phyloP scores from a whole-genome alignment of 1,284 basidiomycete genomes.

The Polyporus tsugae region DNA sequence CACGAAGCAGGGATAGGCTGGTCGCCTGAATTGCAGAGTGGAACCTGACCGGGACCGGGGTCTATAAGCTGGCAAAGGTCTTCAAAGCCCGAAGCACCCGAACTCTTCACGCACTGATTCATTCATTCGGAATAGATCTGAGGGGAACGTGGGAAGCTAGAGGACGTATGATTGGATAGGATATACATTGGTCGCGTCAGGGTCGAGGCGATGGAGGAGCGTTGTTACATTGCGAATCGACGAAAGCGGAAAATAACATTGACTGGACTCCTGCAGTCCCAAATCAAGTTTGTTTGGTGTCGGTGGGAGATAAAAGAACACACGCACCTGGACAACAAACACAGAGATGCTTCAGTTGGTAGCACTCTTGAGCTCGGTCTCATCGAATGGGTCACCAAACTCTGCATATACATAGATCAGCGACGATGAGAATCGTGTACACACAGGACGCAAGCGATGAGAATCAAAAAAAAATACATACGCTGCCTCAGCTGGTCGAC shows the following conservation, averaged over 20 bases:
- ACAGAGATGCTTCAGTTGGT: slow-evolving; percentile 15
- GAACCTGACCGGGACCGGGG: slow-evolving; percentile 3
- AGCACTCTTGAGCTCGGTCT: slow-evolving; percentile 41
- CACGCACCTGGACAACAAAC: background rate
- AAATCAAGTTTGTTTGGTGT: background rate
- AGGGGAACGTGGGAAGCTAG: background rate
- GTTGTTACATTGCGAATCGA: slow-evolving; percentile 20
- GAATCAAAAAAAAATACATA: slow-evolving; percentile 35
- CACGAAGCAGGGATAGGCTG: background rate
- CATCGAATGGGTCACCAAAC: slow-evolving; percentile 58
- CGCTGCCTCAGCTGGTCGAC: slow-evolving; percentile 50
- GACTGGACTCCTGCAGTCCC: background rate
- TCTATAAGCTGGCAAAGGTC: background rate
- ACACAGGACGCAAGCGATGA: background rate
- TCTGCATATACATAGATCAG: slow-evolving; percentile 38
- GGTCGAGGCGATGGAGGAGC: slow-evolving; percentile 3
- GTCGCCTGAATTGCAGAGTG: background rate
- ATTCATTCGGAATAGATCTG: background rate
- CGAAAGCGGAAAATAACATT: slow-evolving; percentile 10
- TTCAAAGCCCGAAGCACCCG: slow-evolving; percentile 8
- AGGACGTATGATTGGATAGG: background rate
- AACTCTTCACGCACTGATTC: slow-evolving; percentile 7
- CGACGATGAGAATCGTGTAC: background rate
- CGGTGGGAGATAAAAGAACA: background rate
- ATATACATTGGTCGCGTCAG: slow-evolving; percentile 20